Conservation (phyloP, 306 rosid genomes). For the Argentina anserina region DNA sequence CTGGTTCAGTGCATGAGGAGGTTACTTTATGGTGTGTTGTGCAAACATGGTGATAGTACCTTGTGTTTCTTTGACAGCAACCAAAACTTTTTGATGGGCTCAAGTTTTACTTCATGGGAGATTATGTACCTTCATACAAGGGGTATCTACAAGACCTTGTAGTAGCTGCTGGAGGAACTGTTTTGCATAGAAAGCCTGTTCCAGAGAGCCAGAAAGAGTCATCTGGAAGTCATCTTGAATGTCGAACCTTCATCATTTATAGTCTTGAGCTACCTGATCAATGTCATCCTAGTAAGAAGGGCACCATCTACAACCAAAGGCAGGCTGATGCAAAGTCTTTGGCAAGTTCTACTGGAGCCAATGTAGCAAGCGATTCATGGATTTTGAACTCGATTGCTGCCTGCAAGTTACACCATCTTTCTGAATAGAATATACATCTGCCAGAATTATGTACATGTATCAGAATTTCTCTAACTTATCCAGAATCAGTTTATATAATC, state of each 20-base stretch:
- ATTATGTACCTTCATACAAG: constrained; percentile 61
- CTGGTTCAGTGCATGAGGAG: neutral
- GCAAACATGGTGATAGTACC: neutral
- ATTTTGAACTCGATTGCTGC: constrained; percentile 85
- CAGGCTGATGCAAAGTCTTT: constrained; percentile 51
- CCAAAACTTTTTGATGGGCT: constrained; percentile 70
- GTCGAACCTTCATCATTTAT: constrained; percentile 57
- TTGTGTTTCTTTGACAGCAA: constrained; percentile 38
- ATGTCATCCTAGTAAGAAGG: constrained; percentile 32
- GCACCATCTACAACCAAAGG: constrained; percentile 36
- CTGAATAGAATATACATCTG: constrained; percentile 25
- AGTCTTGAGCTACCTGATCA: constrained; percentile 69
- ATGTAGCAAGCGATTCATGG: constrained; percentile 72
- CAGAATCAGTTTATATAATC: neutral
- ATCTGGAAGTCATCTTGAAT: constrained; percentile 26
- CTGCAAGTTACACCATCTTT: constrained; percentile 56
- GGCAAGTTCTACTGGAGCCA: constrained; percentile 62
- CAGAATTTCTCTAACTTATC: constrained; percentile 6
- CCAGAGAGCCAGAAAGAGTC: constrained; percentile 25
- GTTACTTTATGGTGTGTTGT: neutral
- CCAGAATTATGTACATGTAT: constrained; percentile 17
- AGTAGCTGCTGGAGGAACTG: constrained; percentile 78
- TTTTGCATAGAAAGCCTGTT: constrained; percentile 81
- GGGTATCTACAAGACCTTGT: constrained; percentile 79
- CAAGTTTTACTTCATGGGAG: constrained; percentile 74